Base-by-base conservation (phyloP, 441 rosid species). In the Populus hybrid region DNA sequence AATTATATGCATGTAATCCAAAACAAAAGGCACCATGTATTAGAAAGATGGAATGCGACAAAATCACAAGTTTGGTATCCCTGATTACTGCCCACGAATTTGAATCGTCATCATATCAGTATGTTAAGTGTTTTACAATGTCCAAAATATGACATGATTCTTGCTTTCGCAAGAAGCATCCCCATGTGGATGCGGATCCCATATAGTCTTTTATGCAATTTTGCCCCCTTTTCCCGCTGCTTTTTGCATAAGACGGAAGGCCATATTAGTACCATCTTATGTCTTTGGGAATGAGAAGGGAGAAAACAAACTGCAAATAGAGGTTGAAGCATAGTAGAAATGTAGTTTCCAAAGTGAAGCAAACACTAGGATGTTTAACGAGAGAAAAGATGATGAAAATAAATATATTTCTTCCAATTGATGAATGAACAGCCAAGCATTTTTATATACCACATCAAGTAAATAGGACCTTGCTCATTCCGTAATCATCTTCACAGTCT, bases 401-500 rank as follows among this genome's bases (percentile, higher is more conserved):
- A 29, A 76, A 76, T 10, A 70, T 28, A 70, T 35, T 33, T 63
- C 64, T 68, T 31, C 61, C 42, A 26, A 69, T 74, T 28, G 3
- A 61, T 61, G 68, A 78, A 77, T 72, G 73, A 67, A 76, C 70
- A 70, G 80, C 71, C 77, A 72, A 53, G 72, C 77, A 74, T 69
- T 75, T 80, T 73, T 76, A 78, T 73, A 78, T 73, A 69, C 76
- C 56, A 77, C 78, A 73, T 76, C 75, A 67, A 83, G 74, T 21
- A 56, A 61, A 29, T 6, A 56, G 35, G 40, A 45, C 38, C 38
- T 73, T 61, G 76, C 84, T 94, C 89, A 89, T 91, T 87, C 85
- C 86, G 89, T 86, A 87, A 89, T 83, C 85, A 87, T 85, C 91
- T 88, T 84, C 87, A 84, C 89, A 90, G 86, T 89, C 88, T 90